phyloP scores from a whole-genome alignment of 2,329 filamentous ascomycete genomes.

The Chrysoporthe austroafricana region DNA sequence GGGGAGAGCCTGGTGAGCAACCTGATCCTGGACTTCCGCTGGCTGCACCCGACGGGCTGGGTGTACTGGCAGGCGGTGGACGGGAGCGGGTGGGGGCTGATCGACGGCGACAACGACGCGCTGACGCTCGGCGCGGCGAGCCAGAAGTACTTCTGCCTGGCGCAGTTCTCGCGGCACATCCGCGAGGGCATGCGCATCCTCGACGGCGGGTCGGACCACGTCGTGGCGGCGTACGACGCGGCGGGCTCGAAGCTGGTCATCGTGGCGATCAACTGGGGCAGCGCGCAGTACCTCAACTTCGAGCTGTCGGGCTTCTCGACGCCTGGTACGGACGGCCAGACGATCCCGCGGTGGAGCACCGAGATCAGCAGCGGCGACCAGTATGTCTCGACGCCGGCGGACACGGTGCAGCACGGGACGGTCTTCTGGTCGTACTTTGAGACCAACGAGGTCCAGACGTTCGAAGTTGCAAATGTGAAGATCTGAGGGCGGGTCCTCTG shows the following conservation, averaged over 20 bases:
- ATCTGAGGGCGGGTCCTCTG: slow-evolving; percentile 24
- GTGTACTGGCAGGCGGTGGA: slow-evolving; percentile 50
- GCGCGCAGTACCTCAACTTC: slow-evolving; percentile 44
- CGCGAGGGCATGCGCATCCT: slow-evolving; percentile 45
- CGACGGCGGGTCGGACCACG: slow-evolving; percentile 40
- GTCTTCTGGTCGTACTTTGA: slow-evolving; percentile 44
- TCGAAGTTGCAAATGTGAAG: slow-evolving; percentile 40
- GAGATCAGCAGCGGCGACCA: slow-evolving; percentile 41
- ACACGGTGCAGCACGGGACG: slow-evolving; percentile 39
- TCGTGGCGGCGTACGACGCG: slow-evolving; percentile 45
- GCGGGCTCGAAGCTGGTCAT: slow-evolving; percentile 41
- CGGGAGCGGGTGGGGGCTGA: slow-evolving; percentile 45
- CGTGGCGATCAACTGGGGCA: slow-evolving; percentile 45
- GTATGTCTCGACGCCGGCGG: slow-evolving; percentile 37
- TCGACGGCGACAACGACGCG: slow-evolving; percentile 44
- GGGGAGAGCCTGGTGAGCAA: slow-evolving; percentile 41
- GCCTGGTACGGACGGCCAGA: slow-evolving; percentile 37
- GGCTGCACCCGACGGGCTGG: slow-evolving; percentile 47
- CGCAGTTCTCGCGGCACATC: slow-evolving; percentile 47
- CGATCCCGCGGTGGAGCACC: slow-evolving; percentile 43
- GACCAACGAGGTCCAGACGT: slow-evolving; percentile 42
- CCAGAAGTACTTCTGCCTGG: slow-evolving; percentile 48
- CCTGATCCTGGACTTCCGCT: slow-evolving; percentile 45
- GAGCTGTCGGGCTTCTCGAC: slow-evolving; percentile 42
- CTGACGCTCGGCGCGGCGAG: slow-evolving; percentile 36